Evolutionary conservation across 2,329 filamentous ascomycete species (phyloP).

Genomic region (Aspergillus proliferans): DNA sequence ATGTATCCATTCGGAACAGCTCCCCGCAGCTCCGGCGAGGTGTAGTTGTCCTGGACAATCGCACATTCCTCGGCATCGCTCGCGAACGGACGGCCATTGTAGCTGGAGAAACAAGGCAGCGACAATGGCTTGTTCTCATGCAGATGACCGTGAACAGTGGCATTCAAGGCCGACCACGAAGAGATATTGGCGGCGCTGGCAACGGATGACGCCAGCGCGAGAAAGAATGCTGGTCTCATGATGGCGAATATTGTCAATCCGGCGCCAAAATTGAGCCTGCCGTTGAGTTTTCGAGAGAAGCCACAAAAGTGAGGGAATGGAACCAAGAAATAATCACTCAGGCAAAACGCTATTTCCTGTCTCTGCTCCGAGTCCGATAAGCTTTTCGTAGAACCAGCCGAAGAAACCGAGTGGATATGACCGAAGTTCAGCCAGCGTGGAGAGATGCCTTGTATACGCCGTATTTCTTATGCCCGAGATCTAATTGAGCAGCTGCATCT

Average conservation of each 20-base stretch:
- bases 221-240: not conserved
- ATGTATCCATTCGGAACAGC: constrained; percentile 15
- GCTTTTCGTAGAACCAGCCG: not conserved
- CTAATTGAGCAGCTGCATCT: too few species aligned
- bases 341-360: not conserved
- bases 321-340: too few species aligned
- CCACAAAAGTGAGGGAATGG: too few species aligned
- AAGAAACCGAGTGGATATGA: not conserved
- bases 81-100: constrained; percentile 6
- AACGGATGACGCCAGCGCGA: not conserved
- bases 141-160: constrained; percentile 6
- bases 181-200: not conserved
- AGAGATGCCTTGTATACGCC: too few species aligned
- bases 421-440: too few species aligned
- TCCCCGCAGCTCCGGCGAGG: constrained; percentile 9
- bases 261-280: too few species aligned
- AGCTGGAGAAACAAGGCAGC: constrained; percentile 9
- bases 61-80: constrained; percentile 4
- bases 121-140: constrained; percentile 7
- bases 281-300: too few species aligned
- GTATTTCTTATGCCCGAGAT: too few species aligned
- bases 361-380: not conserved
- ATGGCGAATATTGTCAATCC: not conserved
- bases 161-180: constrained; percentile 2
- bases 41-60: constrained; percentile 8